Percentiles rank a stretch among this genome's conserved stretches.
These are phyloP conservation scores for Helotiales sp. DNA, from an alignment of 2,329 filamentous ascomycete species.

Conservation along the genomic window DNA sequence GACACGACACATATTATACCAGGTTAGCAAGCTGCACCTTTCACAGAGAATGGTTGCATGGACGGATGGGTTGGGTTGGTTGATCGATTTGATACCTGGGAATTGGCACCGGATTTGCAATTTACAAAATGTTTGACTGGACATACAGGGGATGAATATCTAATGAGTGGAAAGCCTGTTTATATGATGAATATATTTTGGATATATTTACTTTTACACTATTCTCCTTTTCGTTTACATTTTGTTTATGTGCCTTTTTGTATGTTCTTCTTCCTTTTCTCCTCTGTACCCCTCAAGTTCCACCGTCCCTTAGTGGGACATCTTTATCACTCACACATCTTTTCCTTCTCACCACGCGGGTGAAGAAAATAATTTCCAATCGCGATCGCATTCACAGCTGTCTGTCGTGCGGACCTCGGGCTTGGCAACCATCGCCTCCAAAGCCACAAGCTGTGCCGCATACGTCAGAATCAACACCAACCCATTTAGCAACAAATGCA, in stretches of 20 bases:
- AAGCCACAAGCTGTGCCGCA: too few species aligned
- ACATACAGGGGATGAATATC: background rate
- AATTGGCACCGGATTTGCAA: background rate
- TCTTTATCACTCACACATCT: too few species aligned
- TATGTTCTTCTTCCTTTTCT: background rate
- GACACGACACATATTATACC: background rate
- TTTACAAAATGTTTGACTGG: background rate
- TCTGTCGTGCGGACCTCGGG: too few species aligned
- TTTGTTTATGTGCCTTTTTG: too few species aligned
- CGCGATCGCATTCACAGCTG: too few species aligned
- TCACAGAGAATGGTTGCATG: background rate
- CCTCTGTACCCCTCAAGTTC: too few species aligned
- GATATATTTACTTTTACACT: background rate
- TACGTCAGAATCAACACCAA: too few species aligned
- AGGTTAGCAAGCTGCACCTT: background rate
- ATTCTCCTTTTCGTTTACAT: background rate
- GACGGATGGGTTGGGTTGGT: background rate
- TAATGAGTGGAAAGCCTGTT: background rate
- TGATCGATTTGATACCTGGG: background rate
- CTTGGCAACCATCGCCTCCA: too few species aligned
- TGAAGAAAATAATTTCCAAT: too few species aligned
- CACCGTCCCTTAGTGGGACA: too few species aligned
- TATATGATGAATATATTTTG: background rate
- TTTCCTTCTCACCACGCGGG: too few species aligned
- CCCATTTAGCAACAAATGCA: too few species aligned